phyloP scores from a whole-genome alignment of 2,329 filamentous ascomycete species.

The Neonectria sp. region DNA sequence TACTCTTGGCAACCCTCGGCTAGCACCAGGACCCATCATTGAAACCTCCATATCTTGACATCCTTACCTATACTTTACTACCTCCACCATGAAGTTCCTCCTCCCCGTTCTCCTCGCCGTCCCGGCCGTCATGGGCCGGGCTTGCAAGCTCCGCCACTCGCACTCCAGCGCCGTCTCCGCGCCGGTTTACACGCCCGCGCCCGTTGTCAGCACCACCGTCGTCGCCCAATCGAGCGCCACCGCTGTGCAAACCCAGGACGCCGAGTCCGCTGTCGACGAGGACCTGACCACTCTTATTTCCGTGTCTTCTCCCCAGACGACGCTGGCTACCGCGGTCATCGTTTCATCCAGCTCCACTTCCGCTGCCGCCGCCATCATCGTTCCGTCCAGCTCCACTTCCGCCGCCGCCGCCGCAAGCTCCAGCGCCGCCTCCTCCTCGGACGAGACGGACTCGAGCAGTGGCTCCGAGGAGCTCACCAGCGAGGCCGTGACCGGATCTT shows the following conservation, averaged over 20 bases:
- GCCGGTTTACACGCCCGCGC: conserved; percentile 22
- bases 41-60: conserved; percentile 3
- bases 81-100: conserved; percentile 46
- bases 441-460: background rate
- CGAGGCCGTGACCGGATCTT: conserved; percentile 35
- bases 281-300: conserved; percentile 10
- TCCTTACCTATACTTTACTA: background rate
- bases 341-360: conserved; percentile 17
- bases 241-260: conserved; percentile 4
- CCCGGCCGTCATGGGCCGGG: conserved; percentile 47
- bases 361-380: conserved; percentile 7
- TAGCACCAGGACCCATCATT: conserved; percentile 34
- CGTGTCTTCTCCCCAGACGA: conserved; percentile 24
- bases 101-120: conserved; percentile 43
- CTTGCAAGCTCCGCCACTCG: conserved; percentile 38
- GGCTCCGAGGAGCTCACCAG: conserved; percentile 28
- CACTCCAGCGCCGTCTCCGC: conserved; percentile 19
- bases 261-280: conserved; percentile 24
- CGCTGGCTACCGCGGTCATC: conserved; percentile 32
- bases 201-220: conserved; percentile 25
- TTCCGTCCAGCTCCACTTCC: conserved; percentile 8
- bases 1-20: conserved; percentile 31
- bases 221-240: conserved; percentile 20
- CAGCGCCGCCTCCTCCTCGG: background rate
- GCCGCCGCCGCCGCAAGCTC: conserved; percentile 12